Base-by-base conservation (phyloP, 208 protist species). In the Acanthamoeba culbertsoni region DNA sequence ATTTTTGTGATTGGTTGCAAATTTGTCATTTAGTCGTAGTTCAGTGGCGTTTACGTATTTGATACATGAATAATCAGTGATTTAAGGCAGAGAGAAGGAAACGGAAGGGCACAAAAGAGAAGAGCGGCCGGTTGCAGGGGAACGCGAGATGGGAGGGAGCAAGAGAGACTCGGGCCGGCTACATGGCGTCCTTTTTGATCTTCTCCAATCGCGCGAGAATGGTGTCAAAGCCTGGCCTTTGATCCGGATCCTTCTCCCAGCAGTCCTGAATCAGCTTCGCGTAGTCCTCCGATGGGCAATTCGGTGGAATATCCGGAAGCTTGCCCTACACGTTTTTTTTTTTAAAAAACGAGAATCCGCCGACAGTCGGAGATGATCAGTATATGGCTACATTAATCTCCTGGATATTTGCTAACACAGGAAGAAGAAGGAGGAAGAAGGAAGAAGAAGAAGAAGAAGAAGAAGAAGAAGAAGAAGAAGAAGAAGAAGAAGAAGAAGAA, bases 171-270 rank as follows among this genome's bases (percentile, higher is more conserved):
- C 2, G 35, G 6, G 6, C 42, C 26, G 77, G 28, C 33, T 90
- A 18, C 51, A 90, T 90, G 82, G 73, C 73, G n/a, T 84, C 73
- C 43, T 55, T 84, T 35, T 90, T 65, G 53, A 90, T 68, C 53
- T 90, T 90, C 55, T 90, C 53, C 82, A 90, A 33, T 68, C 82
- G 82, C 14, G 37, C 82, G 53, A 90, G 82, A 26, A 90, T 90
- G 53, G 26, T 20, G 55, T 90, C 82, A 26, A 90, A 90, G 82
- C 53, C 46, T 10, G 82, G 82, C 33, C 82, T 59, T 16, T n/a
- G 6, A 23, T 90, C 55, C 51, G 82, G 82, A 18, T 90, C 82
- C 82, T 90, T 90, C 82, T 90, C 82, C 82, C 82, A 90, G 55
- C 82, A 90, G 55, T 90, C 82, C 53, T 65, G 37, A 33, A 90